Base-by-base conservation (phyloP, 1,284 basidiomycete species). In the Trichosporon asahii region DNA sequence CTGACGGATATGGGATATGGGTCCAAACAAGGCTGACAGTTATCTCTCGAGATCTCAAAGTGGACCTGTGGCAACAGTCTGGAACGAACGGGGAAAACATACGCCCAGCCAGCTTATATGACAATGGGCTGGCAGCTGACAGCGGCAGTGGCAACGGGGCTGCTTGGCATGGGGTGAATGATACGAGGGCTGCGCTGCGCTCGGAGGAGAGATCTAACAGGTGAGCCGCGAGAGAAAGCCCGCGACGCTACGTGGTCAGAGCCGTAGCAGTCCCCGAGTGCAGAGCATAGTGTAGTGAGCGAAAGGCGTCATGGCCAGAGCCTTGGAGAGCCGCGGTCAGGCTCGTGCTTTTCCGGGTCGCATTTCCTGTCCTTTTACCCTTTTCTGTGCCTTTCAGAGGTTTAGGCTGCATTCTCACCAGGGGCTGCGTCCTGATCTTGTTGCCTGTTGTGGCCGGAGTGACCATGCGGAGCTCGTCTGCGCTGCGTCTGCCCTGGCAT, bases 281-380 rank as follows among this genome's bases (percentile, higher is more conserved):
- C 11, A 53, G 21, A 53, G n/a, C 49, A 53, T 7, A 53, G 49
- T 25, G 49, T 53, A 21, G 49, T 23, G 21, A 53, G 49, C 49
- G 18, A 53, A 21, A 37, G 18, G 40, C 15, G 40, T n/a, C 15
- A 7, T 25, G 21, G 49, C 21, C 49, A 23, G 18, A 18, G 18
- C 18, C 40, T 44, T 44, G 40, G 21, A 53, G 49, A 53, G 21
- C 49, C 49, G 25, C 49, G 9, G 49, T 21, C 49, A 12, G 49
- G 49, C 49, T 53, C 49, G 49, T 53, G 49, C 49, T 53, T 53
- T 53, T 21, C 49, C 23, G 49, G 49, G 49, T 53, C 49, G 49
- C 21, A 53, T 53, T 53, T 53, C 23, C 21, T 25, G 49, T 8
- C 2, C 11, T 23, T 53, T 23, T 18, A 44, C 49, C 49, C 49